Evolutionary conservation across 805 yeast genomes (phyloP), one percentile per base, ranked within the genome.

Genomic region (Alloascoidea hylecoeti): DNA sequence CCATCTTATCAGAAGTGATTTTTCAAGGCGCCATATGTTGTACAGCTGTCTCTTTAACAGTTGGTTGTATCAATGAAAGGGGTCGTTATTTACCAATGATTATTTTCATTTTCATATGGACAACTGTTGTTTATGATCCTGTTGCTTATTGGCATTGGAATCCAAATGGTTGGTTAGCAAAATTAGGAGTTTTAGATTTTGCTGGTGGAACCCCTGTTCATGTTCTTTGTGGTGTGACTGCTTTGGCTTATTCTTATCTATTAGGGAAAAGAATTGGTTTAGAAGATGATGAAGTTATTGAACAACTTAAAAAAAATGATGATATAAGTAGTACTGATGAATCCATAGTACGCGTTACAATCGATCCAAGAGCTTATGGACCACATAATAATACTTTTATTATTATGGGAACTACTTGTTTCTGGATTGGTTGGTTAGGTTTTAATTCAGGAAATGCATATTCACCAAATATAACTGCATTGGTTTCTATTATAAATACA

Each of bases 131-230:
- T 15, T 78, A 78, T 61, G 74, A 79, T 49, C 84, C 85, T 19
- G 66, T 69, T 50, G 84, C 84, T 18, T 70, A 64, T 61, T 78
- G 84, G 84, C 70, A 77, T 33, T 78, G 86, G 86, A 77, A 77
- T 50, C 64, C 61, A 17, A 61, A 64, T 39, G 85, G 85, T 38
- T 78, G 84, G 84, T 65, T 75, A 45, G 56, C 51, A 46, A 58
- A 58, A 32, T 56, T 77, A 45, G 86, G 86, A 39, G 71, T 72
- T 17, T 61, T 74, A 45, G 86, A 78, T 60, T 78, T 73, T 44
- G 84, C 85, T 4, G 86, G 86, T 47, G 84, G 84, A 39, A 81
- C 83, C 39, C 82, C 83, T 38, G 84, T 78, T 38, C 86, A 78
- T 57, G 71, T 73, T 54, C 66, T 76, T 48, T 70, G 82, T 3